These are phyloP conservation scores for Trichoderma harzianum DNA, from an alignment of 2,329 filamentous ascomycete genomes.

Conservation along the genomic window DNA sequence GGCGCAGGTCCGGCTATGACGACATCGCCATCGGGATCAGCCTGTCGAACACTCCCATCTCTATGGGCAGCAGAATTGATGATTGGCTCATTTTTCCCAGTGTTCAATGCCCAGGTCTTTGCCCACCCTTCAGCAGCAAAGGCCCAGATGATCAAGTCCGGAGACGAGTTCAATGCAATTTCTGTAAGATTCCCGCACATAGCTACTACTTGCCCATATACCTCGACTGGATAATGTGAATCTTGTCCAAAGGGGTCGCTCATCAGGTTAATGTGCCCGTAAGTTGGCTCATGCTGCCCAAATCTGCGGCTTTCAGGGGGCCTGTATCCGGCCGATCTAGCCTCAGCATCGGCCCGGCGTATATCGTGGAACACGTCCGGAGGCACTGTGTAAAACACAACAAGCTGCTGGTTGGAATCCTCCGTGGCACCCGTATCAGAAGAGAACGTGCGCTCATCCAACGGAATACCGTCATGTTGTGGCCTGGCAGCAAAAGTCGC, in stretches of 20 bases:
- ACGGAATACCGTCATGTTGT: constrained; percentile 11
- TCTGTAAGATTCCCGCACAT: constrained; percentile 32
- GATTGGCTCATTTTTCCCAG: constrained; percentile 22
- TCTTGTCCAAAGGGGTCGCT: constrained; percentile 21
- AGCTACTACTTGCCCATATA: constrained; percentile 32
- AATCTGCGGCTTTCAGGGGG: constrained; percentile 10
- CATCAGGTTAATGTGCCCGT: constrained; percentile 23
- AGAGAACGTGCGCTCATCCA: neutral
- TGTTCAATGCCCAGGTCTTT: constrained; percentile 32
- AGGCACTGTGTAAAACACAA: constrained; percentile 61
- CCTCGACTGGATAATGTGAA: constrained; percentile 29
- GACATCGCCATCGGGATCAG: constrained; percentile 32
- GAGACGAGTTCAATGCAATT: constrained; percentile 32
- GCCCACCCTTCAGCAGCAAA: constrained; percentile 35
- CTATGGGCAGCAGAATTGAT: constrained; percentile 26
- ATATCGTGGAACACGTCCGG: constrained; percentile 49
- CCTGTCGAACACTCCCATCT: constrained; percentile 32
- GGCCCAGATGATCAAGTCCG: constrained; percentile 36
- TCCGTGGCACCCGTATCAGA: neutral
- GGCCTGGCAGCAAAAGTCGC: constrained; percentile 48
- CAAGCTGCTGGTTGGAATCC: constrained; percentile 30
- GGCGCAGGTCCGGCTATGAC: constrained; percentile 26
- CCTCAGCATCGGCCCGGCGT: constrained; percentile 19
- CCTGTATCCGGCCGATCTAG: constrained; percentile 8
- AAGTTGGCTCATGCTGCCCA: constrained; percentile 21